phyloP scores from a whole-genome alignment of 208 protist species.

The Trypanosoma cruzi region DNA sequence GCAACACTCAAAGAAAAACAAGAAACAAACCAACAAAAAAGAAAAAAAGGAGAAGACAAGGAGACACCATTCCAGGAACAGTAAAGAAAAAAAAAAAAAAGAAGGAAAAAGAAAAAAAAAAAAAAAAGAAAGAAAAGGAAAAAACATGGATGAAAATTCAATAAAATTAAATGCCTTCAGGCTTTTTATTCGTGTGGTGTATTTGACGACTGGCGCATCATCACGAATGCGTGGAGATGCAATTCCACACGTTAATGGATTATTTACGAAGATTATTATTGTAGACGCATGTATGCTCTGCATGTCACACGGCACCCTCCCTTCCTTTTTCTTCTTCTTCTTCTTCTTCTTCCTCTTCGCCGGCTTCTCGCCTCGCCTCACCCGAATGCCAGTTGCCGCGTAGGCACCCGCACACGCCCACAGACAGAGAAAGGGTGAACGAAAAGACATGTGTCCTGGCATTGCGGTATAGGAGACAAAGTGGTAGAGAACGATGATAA shows the following conservation, averaged over 20 bases:
- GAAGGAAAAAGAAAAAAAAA: neutral
- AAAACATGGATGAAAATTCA: neutral
- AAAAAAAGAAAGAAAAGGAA: neutral
- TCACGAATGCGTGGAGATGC: neutral
- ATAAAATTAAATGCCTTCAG: neutral
- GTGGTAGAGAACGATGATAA: too few species aligned
- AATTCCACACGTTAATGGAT: neutral
- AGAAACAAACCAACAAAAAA: neutral
- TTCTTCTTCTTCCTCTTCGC: neutral
- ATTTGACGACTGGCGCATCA: neutral
- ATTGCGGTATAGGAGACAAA: too few species aligned
- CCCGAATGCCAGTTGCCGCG: neutral
- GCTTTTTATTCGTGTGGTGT: neutral
- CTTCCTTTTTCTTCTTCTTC: neutral
- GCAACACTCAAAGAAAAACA: neutral
- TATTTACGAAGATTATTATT: neutral
- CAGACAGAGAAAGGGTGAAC: neutral
- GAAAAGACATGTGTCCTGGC: too few species aligned
- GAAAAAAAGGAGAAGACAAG: neutral
- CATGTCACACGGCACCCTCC: neutral
- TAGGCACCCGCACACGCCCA: neutral
- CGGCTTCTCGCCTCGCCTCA: neutral
- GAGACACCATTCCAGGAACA: neutral
- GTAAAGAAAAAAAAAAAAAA: neutral
- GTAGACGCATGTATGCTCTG: neutral